Percentiles rank a stretch among this genome's conserved stretches.
Evolutionary conservation across 2,329 filamentous ascomycete species (phyloP).

Genomic region (Neopestalotiopsis rosae): DNA sequence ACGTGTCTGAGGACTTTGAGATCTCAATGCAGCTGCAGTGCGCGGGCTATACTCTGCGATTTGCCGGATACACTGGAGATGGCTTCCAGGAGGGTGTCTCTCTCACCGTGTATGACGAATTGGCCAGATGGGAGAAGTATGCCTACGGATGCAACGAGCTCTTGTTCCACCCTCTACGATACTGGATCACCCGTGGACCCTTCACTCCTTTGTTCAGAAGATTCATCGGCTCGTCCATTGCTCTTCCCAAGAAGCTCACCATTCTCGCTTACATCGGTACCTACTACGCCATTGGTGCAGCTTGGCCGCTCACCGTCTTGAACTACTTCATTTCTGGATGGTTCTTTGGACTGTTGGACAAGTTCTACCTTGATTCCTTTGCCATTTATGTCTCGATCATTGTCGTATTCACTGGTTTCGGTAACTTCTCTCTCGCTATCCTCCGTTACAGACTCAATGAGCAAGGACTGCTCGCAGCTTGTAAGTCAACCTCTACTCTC

Average conservation of each 20-base stretch:
- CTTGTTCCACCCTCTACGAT: constrained; percentile 77
- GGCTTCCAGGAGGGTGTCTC: constrained; percentile 86
- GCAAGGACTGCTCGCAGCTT: constrained; percentile 49
- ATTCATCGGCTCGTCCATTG: constrained; percentile 76
- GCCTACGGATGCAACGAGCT: constrained; percentile 85
- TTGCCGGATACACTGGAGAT: constrained; percentile 75
- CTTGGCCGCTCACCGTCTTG: constrained; percentile 73
- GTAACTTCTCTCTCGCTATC: constrained; percentile 54
- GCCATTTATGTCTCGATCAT: constrained; percentile 39
- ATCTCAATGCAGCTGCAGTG: constrained; percentile 80
- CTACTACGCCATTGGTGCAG: constrained; percentile 79
- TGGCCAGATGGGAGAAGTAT: constrained; percentile 87
- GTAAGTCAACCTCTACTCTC: constrained; percentile 30
- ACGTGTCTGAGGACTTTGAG: constrained; percentile 83
- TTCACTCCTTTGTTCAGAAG: constrained; percentile 79
- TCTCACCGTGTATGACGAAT: constrained; percentile 82
- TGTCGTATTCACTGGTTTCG: constrained; percentile 38
- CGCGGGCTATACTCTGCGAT: constrained; percentile 73
- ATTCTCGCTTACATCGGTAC: constrained; percentile 80
- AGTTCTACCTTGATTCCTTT: constrained; percentile 70
- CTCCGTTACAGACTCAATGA: constrained; percentile 64
- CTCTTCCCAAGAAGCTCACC: constrained; percentile 76
- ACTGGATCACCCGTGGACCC: constrained; percentile 75
- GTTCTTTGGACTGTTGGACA: constrained; percentile 55
- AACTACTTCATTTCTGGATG: constrained; percentile 81